A percentile compares a stretch with the other conserved stretches of the same genome.
These are phyloP conservation scores for Apiospora aurea DNA, from an alignment of 2,329 filamentous ascomycete genomes.

Conservation along the genomic window DNA sequence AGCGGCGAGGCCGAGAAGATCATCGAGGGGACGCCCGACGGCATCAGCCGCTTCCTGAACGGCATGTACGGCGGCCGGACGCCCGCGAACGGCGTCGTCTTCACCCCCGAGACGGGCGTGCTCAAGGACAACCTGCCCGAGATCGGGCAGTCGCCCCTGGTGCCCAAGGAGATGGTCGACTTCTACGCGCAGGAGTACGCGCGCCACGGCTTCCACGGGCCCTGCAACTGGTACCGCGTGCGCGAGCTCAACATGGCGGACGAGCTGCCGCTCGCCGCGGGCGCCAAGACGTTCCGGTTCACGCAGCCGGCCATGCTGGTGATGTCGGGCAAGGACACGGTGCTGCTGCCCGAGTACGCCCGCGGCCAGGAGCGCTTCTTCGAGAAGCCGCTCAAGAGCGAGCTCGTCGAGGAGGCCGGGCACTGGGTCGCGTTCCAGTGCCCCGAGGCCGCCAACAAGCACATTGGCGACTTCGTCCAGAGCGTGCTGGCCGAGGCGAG, in stretches of 20 bases:
- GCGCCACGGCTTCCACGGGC: constrained; percentile 76
- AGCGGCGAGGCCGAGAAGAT: constrained; percentile 71
- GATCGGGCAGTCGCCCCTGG: constrained; percentile 60
- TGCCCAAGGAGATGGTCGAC: constrained; percentile 69
- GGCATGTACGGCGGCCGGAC: constrained; percentile 74
- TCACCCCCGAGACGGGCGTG: constrained; percentile 64
- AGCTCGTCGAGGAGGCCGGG: constrained; percentile 65
- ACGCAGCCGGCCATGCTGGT: constrained; percentile 77
- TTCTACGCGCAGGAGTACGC: constrained; percentile 78
- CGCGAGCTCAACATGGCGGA: constrained; percentile 79
- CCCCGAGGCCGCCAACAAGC: constrained; percentile 71
- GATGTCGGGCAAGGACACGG: constrained; percentile 71
- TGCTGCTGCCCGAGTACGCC: constrained; percentile 76
- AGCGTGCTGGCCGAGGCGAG: constrained; percentile 8
- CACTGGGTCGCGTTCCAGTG: constrained; percentile 88
- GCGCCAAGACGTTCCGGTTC: constrained; percentile 56
- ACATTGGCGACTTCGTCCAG: constrained; percentile 66
- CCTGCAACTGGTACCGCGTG: constrained; percentile 89
- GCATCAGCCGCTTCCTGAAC: constrained; percentile 74
- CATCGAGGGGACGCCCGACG: constrained; percentile 57
- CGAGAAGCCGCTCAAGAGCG: constrained; percentile 64
- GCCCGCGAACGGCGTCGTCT: constrained; percentile 70
- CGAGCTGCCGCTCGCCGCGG: constrained; percentile 71
- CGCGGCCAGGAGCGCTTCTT: constrained; percentile 74
- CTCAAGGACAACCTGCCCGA: constrained; percentile 66